phyloP scores from a whole-genome alignment of 148 eudicot species.

The Arbutus unedo region DNA sequence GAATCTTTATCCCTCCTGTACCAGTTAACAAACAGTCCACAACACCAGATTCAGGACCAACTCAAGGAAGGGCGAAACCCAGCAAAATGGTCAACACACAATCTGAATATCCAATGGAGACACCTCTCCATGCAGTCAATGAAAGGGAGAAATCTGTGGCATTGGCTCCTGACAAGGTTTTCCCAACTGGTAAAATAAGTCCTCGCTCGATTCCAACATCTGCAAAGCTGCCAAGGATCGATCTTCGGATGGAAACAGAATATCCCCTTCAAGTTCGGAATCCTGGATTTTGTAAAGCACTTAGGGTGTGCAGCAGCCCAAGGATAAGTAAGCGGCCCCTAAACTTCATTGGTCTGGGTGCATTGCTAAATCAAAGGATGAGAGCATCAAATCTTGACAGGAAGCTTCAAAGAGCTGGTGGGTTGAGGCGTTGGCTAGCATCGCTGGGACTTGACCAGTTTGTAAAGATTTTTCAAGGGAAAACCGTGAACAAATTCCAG shows the following conservation, averaged over 20 bases:
- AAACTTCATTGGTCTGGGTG: conserved; percentile 23
- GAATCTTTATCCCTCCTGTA: conserved; percentile 60
- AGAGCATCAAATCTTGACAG: conserved; percentile 66
- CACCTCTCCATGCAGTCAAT: conserved; percentile 11
- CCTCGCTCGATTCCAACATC: conserved; percentile 22
- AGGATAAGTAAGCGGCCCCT: conserved; percentile 24
- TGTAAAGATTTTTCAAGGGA: conserved; percentile 43
- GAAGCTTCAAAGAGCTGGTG: conserved; percentile 75
- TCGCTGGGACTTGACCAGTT: conserved; percentile 73
- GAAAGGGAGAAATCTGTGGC: conserved; percentile 31
- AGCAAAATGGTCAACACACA: conserved; percentile 19
- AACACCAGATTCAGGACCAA: conserved; percentile 25
- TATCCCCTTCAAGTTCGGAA: conserved; percentile 14
- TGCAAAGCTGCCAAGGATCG: conserved; percentile 17
- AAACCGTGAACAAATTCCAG: conserved; percentile 56
- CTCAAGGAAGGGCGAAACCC: conserved; percentile 24
- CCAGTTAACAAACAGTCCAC: conserved; percentile 29
- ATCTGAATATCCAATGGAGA: conserved; percentile 22
- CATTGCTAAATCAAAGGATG: conserved; percentile 42
- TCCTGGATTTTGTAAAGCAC: conserved; percentile 16
- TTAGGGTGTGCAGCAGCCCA: conserved; percentile 20
- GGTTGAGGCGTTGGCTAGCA: conserved; percentile 69
- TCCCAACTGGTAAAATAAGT: conserved; percentile 24
- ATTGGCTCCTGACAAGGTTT: conserved; percentile 22
- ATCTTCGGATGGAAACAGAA: conserved; percentile 5